These are phyloP conservation scores for Fusarium cyanostomum DNA, from an alignment of 2,329 filamentous ascomycete genomes.

Conservation along the genomic window DNA sequence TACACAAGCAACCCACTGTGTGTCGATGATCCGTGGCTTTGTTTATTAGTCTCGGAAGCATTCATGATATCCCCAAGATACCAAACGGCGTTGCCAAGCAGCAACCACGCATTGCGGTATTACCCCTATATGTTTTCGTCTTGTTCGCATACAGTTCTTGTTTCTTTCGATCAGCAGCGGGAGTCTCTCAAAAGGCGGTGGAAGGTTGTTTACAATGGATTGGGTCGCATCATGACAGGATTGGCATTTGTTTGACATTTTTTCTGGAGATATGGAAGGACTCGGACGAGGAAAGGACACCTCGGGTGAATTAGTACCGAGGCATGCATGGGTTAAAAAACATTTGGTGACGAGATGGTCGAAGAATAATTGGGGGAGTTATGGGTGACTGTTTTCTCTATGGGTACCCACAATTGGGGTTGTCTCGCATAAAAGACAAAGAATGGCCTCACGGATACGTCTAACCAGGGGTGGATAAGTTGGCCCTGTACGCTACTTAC, in stretches of 20 bases:
- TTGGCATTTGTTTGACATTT: slow-evolving; percentile 3
- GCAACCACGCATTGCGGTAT: background rate
- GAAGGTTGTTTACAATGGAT: background rate
- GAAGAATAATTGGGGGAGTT: slow-evolving; percentile 15
- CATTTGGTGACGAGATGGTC: slow-evolving; percentile 1
- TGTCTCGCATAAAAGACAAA: slow-evolving; percentile 16
- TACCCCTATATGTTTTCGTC: slow-evolving; percentile 1
- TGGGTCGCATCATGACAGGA: slow-evolving; percentile 12
- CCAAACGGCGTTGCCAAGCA: slow-evolving; percentile 1
- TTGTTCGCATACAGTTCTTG: background rate
- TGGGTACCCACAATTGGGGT: slow-evolving; percentile 5
- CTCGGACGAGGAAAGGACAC: background rate
- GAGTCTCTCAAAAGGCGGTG: slow-evolving; percentile 13
- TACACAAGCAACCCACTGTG: background rate
- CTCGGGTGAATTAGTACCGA: slow-evolving; percentile 11
- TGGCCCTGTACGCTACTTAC: slow-evolving; percentile 5
- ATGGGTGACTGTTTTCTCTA: slow-evolving; percentile 9
- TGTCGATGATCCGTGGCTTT: background rate
- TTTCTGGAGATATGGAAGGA: background rate
- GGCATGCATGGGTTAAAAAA: slow-evolving; percentile 5
- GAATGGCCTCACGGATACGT: background rate
- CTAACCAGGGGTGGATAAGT: background rate
- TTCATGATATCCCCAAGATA: slow-evolving; percentile 13
- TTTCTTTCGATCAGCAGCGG: slow-evolving; percentile 21
- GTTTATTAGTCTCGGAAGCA: background rate